Evolutionary conservation across 2,329 filamentous ascomycete genomes (phyloP).

Genomic region (Botrytis squamosa): DNA sequence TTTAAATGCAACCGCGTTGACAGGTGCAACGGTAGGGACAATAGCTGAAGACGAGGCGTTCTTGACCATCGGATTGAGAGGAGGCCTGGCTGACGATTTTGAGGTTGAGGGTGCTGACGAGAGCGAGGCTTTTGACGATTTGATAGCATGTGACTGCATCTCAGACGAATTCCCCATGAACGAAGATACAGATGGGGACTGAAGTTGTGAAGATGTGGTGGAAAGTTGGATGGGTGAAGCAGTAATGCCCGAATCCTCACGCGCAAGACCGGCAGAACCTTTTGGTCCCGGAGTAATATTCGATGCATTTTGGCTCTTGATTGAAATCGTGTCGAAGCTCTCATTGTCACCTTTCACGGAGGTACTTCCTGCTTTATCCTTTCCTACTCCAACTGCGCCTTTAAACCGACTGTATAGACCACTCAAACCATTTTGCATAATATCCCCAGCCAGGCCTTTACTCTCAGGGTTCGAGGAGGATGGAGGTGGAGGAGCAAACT

Average conservation of each 20-base stretch:
- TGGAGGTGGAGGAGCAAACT: conserved; percentile 72
- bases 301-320: conserved; percentile 43
- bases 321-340: conserved; percentile 45
- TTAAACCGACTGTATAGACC: conserved; percentile 84
- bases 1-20: conserved; percentile 50
- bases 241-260: conserved; percentile 42
- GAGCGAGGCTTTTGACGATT: conserved; percentile 38
- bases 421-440: conserved; percentile 81
- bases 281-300: conserved; percentile 45
- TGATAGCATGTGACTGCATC: conserved; percentile 35
- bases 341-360: conserved; percentile 44
- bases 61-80: conserved; percentile 37
- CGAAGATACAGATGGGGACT: conserved; percentile 37
- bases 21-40: conserved; percentile 48
- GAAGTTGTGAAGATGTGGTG: conserved; percentile 36
- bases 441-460: conserved; percentile 68
- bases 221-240: conserved; percentile 39
- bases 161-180: conserved; percentile 36
- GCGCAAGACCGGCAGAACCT: conserved; percentile 44
- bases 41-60: conserved; percentile 35
- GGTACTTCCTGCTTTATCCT: conserved; percentile 47
- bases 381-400: conserved; percentile 73
- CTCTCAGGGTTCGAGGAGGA: conserved; percentile 60
- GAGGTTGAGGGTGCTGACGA: conserved; percentile 33
- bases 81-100: conserved; percentile 34